phyloP scores from a whole-genome alignment of 371 early-diverging fungal genomes.

The Massospora cicadina region DNA sequence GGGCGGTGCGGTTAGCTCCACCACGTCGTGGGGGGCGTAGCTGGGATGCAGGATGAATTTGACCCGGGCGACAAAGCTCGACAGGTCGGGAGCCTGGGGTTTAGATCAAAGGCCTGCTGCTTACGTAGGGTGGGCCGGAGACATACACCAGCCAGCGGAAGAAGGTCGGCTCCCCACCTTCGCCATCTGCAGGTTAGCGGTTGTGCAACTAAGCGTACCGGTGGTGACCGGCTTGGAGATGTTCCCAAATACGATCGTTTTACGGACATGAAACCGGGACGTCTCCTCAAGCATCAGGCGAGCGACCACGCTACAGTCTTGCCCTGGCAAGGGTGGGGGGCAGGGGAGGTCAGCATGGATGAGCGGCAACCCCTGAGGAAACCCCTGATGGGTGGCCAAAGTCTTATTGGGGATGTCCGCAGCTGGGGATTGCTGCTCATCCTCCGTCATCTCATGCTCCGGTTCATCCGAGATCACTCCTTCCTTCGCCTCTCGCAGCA shows the following conservation, averaged over 20 bases:
- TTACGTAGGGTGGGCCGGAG: conserved; percentile 30
- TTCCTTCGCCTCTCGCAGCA: conserved; percentile 1
- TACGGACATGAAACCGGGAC: conserved; percentile 71
- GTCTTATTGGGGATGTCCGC: background rate
- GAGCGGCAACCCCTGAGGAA: conserved; percentile 8
- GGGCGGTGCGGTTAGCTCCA: conserved; percentile 60
- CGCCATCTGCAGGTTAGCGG: conserved; percentile 16
- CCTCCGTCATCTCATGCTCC: too few relatives aligned
- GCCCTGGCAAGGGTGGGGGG: conserved; percentile 15
- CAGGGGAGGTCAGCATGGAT: conserved; percentile 12
- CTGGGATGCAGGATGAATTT: conserved; percentile 75
- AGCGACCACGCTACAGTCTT: background rate
- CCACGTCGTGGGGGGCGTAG: conserved; percentile 70
- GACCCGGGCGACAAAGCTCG: conserved; percentile 56
- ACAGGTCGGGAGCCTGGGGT: conserved; percentile 23
- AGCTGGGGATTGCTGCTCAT: too few relatives aligned
- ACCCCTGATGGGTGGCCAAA: conserved; percentile 9
- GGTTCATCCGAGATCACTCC: background rate
- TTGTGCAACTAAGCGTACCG: conserved; percentile 17
- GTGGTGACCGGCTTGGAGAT: conserved; percentile 51
- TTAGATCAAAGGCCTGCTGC: background rate
- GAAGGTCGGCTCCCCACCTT: conserved; percentile 34
- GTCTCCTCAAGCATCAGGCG: conserved; percentile 21
- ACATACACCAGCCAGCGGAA: conserved; percentile 89
- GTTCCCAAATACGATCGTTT: conserved; percentile 66